These are phyloP conservation scores for Pseudopyricularia javanii DNA, from an alignment of 2,329 filamentous ascomycete species.

Conservation along the genomic window DNA sequence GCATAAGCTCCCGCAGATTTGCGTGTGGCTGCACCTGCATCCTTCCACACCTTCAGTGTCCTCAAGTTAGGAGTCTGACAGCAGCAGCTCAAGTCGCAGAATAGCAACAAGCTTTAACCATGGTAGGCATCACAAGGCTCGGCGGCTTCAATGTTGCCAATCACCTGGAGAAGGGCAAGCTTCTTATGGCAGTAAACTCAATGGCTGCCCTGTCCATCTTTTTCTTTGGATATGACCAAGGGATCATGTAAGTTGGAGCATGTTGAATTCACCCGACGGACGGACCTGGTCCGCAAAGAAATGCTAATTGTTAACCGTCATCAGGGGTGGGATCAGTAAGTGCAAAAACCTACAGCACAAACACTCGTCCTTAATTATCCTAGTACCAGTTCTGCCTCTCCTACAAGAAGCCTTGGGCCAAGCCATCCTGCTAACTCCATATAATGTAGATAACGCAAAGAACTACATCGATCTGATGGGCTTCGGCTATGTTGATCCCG, in stretches of 20 bases:
- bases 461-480: constrained; percentile 53
- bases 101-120: not conserved
- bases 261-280: too few species aligned
- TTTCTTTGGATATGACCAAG: constrained; percentile 52
- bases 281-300: not conserved
- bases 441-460: constrained; percentile 48
- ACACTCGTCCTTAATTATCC: not conserved
- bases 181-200: constrained; percentile 50
- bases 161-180: constrained; percentile 37
- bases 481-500: constrained; percentile 45
- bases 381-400: not conserved
- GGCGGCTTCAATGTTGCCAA: constrained; percentile 27
- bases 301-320: not conserved
- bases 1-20: not conserved
- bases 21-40: not conserved
- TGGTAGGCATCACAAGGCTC: not conserved
- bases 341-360: not conserved
- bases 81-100: not conserved
- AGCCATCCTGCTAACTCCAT: not conserved
- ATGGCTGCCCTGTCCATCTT: constrained; percentile 54
- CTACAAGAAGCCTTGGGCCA: not conserved
- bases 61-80: not conserved
- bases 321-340: not conserved
- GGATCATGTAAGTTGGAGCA: constrained; percentile 35
- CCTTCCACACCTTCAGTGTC: not conserved